Base-by-base conservation (phyloP, 208 protist genomes). In the Spongospora subterranea region DNA sequence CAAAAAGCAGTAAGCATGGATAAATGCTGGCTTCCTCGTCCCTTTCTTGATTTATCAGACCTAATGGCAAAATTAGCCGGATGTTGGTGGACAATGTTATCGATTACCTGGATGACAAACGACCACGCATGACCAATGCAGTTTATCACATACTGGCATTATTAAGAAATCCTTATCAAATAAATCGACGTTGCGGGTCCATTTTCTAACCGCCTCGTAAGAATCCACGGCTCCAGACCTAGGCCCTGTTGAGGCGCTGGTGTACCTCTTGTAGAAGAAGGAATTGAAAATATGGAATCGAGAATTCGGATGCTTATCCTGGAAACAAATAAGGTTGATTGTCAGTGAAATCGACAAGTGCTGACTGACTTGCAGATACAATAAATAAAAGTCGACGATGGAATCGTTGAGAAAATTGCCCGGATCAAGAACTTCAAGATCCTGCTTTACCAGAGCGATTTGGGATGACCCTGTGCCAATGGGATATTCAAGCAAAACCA, bases 141-240 rank as follows among this genome's bases (percentile, higher is more conserved):
- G 6, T 13, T 82, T 82, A 35, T 82, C 71, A n/a, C 71, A 82
- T 20, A 82, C 71, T 6, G 71, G 71, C 71, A 82, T 82, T 6
- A 82, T 43, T n/a, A 82, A n/a, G 71, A 45, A 82, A 43, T 82
- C 71, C n/a, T 82, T 82, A 6, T 82, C n/a, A n/a, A 82, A 82
- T n/a, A 82, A 43, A n/a, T 82, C 71, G n/a, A 82, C n/a, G 71
- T 82, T 35, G 6, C 71, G 71, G 71, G 71, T 45, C 71, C 71
- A 82, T 6, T 82, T 82, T 13, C n/a, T 35, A 35, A 82, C 71
- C 17, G 71, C 71, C 71, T 82, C 13, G 71, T 82, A 82, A 43
- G 17, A 20, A 20, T 35, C 71, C 13, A n/a, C n/a, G 6, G 6
- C 17, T 13, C 71, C 71, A 13, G 35, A 6, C 35, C n/a, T 6